Base-by-base conservation (phyloP, 2,329 filamentous ascomycete species). In the Parastagonospora nodorum region DNA sequence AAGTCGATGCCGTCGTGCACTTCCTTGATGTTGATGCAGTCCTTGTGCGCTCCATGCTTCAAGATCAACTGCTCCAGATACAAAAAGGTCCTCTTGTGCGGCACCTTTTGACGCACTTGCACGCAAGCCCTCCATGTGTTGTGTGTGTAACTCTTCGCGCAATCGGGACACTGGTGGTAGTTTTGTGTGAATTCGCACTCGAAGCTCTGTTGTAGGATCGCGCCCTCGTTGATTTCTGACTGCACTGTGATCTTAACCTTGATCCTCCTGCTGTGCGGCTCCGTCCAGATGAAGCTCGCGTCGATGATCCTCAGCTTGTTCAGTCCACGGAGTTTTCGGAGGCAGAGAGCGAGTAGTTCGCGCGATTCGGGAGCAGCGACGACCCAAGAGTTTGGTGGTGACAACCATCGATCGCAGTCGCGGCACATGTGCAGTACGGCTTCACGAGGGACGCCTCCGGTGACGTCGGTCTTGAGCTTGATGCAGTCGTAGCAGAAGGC, bases 1-100 rank as follows among this genome's bases (percentile, higher is more conserved):
- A 99, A 99, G 73, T 99, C 94, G 52, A 99, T 87, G 1, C 94
- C 94, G 64, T 97, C 92, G 75, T 92, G 92, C 27, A 90, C 89
- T 77, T 99, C 94, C 73, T 95, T 97, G 77, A 99, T 99, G 74
- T 97, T 99, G 76, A 97, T 92, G 1, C 93, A 94, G 63, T 99
- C 92, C 59, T 86, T 72, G 57, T 73, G 70, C 4, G 93, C 94
- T 48, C 85, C 84, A 73, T 97, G 92, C 80, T 97, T 97, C 64
- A 99, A 81, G 64, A 99, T 96, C 49, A 97, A 82, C 80, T 99
- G 93, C 75, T 97, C 94, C 31, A 97, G 85, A 71, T 84, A 89
- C 51, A 90, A 74, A 74, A 90, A 90, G 1, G 87, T 90, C 65
- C 94, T 83, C 84, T 97, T 99, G 78, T 99, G 94, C 5, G 90